These are phyloP conservation scores for Neonectria coccinea DNA, from an alignment of 2,329 filamentous ascomycete species.

Conservation along the genomic window DNA sequence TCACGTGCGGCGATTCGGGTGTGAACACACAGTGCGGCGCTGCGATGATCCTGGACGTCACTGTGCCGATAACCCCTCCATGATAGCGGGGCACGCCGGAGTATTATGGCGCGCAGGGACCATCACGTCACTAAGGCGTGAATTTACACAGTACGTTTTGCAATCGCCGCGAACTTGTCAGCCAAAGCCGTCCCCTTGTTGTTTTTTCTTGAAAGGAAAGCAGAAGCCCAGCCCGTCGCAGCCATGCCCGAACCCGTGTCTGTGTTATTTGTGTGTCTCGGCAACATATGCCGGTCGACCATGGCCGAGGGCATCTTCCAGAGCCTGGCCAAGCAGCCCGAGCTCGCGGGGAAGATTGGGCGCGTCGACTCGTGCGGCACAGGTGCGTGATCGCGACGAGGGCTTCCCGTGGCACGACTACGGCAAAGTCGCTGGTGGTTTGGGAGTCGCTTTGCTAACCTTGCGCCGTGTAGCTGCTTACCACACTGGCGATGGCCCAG, in stretches of 20 bases:
- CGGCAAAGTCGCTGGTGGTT: neutral
- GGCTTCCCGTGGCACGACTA: slow-evolving; percentile 18
- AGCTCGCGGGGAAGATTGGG: slow-evolving; percentile 70
- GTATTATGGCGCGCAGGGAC: slow-evolving; percentile 39
- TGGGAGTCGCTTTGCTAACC: slow-evolving; percentile 24
- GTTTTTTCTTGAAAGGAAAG: slow-evolving; percentile 1
- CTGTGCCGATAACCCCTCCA: slow-evolving; percentile 37
- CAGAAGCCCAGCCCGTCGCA: slow-evolving; percentile 12
- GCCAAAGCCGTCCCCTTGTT: slow-evolving; percentile 15
- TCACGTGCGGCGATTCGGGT: slow-evolving; percentile 29
- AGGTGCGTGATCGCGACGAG: slow-evolving; percentile 52
- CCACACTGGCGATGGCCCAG: slow-evolving; percentile 80
- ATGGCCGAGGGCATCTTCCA: slow-evolving; percentile 98
- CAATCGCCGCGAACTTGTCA: slow-evolving; percentile 27
- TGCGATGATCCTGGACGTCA: neutral
- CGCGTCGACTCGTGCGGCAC: slow-evolving; percentile 91
- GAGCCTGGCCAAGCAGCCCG: slow-evolving; percentile 71
- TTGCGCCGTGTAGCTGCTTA: slow-evolving; percentile 72
- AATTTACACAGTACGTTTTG: slow-evolving; percentile 38
- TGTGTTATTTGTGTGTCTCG: slow-evolving; percentile 94
- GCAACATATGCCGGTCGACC: slow-evolving; percentile 93
- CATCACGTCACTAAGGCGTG: slow-evolving; percentile 43
- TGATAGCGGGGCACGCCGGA: slow-evolving; percentile 43
- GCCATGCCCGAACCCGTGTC: slow-evolving; percentile 64
- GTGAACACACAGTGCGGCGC: slow-evolving; percentile 26